These are phyloP conservation scores for Ceratobasidium sp. DNA, from an alignment of 1,284 basidiomycete species.

Conservation along the genomic window DNA sequence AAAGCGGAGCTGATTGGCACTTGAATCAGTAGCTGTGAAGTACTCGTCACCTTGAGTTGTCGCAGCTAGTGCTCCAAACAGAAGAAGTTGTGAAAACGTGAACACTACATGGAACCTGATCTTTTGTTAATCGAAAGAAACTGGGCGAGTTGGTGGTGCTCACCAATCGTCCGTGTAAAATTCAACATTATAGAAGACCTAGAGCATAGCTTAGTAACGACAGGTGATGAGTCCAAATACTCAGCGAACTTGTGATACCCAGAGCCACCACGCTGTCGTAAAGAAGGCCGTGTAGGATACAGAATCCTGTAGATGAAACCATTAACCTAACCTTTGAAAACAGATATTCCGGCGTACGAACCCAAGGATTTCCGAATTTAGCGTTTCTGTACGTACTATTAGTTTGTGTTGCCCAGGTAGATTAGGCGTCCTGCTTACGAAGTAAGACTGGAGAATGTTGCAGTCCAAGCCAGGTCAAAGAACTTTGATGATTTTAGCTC, in stretches of 20 bases:
- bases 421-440: no score
- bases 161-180: slow-evolving; percentile 35
- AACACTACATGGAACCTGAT: slow-evolving; percentile 24
- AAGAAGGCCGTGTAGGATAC: slow-evolving; percentile 24
- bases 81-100: background rate
- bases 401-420: no score
- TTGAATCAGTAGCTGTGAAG: background rate
- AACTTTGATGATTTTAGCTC: no score
- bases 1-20: background rate
- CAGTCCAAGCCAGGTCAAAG: no score
- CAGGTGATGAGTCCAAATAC: background rate
- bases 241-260: slow-evolving; percentile 28
- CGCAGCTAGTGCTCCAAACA: slow-evolving; percentile 19
- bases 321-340: background rate
- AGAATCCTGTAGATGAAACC: background rate
- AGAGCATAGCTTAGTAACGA: background rate
- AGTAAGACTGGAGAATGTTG: no score
- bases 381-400: no score
- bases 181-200: slow-evolving; percentile 28
- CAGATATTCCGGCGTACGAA: background rate
- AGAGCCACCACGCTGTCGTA: slow-evolving; percentile 28
- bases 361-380: slow-evolving; percentile 8
- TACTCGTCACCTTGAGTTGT: slow-evolving; percentile 8
- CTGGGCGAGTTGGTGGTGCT: no score
- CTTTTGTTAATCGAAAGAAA: background rate